Evolutionary conservation across 1,139 yeast species (phyloP).

Genomic region (Scheffersomyces illinoinensis): DNA sequence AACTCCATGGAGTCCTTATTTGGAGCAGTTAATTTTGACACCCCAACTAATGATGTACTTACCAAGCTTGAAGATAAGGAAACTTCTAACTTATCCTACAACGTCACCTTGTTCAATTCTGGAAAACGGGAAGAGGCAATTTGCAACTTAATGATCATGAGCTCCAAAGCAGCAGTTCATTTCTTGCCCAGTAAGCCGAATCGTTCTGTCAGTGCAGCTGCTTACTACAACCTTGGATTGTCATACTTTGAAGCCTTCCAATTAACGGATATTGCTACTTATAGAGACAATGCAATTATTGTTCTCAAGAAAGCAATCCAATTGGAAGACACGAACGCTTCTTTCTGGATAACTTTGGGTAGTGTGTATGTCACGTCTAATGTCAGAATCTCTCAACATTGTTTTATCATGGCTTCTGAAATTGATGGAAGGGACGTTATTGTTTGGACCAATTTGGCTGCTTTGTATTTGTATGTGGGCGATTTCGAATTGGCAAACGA

Average conservation of each 20-base stretch:
- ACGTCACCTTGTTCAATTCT: constrained; percentile 6
- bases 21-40: constrained; percentile 12
- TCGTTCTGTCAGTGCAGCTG: constrained; percentile 57
- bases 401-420: constrained; percentile 79
- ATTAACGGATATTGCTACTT: constrained; percentile 24
- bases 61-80: not conserved
- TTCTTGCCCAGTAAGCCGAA: constrained; percentile 35
- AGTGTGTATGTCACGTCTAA: constrained; percentile 59
- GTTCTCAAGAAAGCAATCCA: constrained; percentile 67
- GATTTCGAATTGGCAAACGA: constrained; percentile 75
- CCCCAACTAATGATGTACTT: not conserved
- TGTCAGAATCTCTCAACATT: constrained; percentile 84
- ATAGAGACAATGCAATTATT: constrained; percentile 52
- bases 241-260: constrained; percentile 55
- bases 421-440: constrained; percentile 66
- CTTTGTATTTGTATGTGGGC: constrained; percentile 66
- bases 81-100: not conserved
- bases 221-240: constrained; percentile 71
- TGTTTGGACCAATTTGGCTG: constrained; percentile 83
- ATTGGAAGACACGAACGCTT: constrained; percentile 66
- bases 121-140: constrained; percentile 22
- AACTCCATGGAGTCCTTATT: constrained; percentile 40
- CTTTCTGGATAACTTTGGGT: constrained; percentile 84
- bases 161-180: constrained; percentile 27
- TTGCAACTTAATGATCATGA: constrained; percentile 24